Evolutionary conservation across 805 yeast species (phyloP).

Genomic region (Monosporozyma aerobia): DNA sequence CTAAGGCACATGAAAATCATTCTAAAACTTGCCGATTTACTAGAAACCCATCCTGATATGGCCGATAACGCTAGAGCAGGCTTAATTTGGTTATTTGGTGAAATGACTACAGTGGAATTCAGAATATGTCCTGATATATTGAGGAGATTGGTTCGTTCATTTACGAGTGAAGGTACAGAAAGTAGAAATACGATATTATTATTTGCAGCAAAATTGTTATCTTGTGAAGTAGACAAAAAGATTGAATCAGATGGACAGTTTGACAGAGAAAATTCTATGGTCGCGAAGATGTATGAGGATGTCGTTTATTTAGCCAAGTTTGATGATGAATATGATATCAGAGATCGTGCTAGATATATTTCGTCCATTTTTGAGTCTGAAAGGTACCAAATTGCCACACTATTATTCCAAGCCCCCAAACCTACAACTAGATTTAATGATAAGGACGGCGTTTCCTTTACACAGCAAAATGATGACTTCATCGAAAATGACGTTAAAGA

Average conservation of each 20-base stretch:
- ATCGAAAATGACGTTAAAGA: constrained; percentile 7
- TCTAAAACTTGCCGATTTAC: constrained; percentile 37
- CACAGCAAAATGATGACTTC: background rate
- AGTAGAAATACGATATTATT: constrained; percentile 66
- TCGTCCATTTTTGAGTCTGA: constrained; percentile 47
- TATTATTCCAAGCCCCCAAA: constrained; percentile 70
- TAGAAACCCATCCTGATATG: constrained; percentile 20
- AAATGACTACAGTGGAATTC: constrained; percentile 43
- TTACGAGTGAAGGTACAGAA: constrained; percentile 43
- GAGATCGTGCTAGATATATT: constrained; percentile 78
- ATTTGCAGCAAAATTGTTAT: constrained; percentile 62
- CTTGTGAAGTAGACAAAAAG: constrained; percentile 40
- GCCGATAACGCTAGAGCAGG: constrained; percentile 60
- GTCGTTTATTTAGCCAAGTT: constrained; percentile 57
- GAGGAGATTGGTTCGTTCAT: constrained; percentile 45
- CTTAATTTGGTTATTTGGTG: constrained; percentile 87
- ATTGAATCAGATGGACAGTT: constrained; percentile 19
- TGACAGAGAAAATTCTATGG: constrained; percentile 28
- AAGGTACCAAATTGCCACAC: constrained; percentile 52
- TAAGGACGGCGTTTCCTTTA: constrained; percentile 19
- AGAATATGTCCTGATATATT: constrained; percentile 67
- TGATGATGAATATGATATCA: constrained; percentile 65
- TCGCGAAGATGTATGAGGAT: constrained; percentile 48
- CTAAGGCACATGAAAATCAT: constrained; percentile 45
- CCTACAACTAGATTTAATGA: constrained; percentile 34